Evolutionary conservation across 106 monocot genomes (phyloP).

Genomic region (Platanthera guangdongensis): DNA sequence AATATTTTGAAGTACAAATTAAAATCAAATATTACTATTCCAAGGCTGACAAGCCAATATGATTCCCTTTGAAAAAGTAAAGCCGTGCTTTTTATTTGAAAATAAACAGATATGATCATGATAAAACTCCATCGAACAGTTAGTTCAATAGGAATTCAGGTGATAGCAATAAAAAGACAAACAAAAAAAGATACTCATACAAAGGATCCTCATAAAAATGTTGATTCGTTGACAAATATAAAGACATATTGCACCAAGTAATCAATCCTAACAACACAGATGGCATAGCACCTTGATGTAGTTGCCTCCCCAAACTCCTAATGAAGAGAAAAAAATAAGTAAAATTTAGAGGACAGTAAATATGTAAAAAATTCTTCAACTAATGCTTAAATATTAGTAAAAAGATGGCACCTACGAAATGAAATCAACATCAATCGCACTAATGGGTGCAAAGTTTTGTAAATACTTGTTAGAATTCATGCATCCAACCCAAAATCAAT

Average conservation of each 20-base stretch:
- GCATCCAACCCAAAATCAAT: too few relatives aligned
- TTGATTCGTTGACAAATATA: neutral
- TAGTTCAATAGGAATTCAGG: neutral
- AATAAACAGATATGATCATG: neutral
- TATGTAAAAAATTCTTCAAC: neutral
- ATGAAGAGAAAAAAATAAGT: neutral
- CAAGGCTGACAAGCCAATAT: neutral
- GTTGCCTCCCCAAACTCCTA: constrained; percentile 1
- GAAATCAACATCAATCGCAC: neutral
- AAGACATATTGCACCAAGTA: neutral
- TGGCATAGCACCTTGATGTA: neutral
- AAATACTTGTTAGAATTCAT: neutral
- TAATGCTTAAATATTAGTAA: neutral
- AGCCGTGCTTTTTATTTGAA: neutral
- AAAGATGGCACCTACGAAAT: neutral
- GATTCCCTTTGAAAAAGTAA: neutral
- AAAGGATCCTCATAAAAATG: neutral
- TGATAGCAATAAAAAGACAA: neutral
- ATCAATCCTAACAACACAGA: neutral
- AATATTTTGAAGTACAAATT: neutral
- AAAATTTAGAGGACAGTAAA: neutral
- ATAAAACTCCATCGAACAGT: neutral
- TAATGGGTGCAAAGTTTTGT: neutral
- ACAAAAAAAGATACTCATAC: neutral
- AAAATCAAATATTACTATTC: neutral